These are phyloP conservation scores for Fusarium lyarnte DNA, from an alignment of 2,329 filamentous ascomycete species.

Conservation along the genomic window DNA sequence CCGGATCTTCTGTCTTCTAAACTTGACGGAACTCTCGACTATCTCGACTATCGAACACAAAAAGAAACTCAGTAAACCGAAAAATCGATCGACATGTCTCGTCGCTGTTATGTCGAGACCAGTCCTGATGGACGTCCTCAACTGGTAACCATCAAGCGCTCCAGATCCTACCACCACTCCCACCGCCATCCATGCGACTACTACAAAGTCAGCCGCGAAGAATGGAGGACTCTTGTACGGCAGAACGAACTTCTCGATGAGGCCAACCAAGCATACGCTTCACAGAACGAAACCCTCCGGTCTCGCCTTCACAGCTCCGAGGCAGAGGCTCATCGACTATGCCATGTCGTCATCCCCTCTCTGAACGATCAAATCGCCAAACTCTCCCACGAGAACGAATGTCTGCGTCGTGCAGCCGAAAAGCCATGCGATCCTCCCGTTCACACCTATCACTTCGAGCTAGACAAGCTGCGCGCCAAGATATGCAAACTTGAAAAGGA, in stretches of 20 bases:
- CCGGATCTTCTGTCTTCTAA: not conserved
- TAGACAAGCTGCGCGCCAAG: slow-evolving; percentile 48
- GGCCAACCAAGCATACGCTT: slow-evolving; percentile 47
- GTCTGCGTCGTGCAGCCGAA: slow-evolving; percentile 52
- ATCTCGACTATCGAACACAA: not conserved
- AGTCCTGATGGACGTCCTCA: slow-evolving; percentile 47
- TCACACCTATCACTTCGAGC: slow-evolving; percentile 37
- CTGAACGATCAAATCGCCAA: slow-evolving; percentile 51
- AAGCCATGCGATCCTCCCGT: slow-evolving; percentile 42
- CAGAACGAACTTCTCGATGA: slow-evolving; percentile 50
- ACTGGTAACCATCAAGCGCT: slow-evolving; percentile 53
- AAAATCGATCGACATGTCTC: slow-evolving; percentile 45
- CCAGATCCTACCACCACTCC: slow-evolving; percentile 49
- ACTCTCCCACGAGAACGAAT: slow-evolving; percentile 52
- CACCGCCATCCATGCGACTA: slow-evolving; percentile 48
- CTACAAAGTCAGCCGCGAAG: slow-evolving; percentile 49
- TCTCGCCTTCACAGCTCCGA: slow-evolving; percentile 49
- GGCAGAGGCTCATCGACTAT: slow-evolving; percentile 48
- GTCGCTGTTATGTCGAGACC: slow-evolving; percentile 51
- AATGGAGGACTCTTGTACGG: slow-evolving; percentile 51
- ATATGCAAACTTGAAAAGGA: slow-evolving; percentile 51
- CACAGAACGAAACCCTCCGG: slow-evolving; percentile 49
- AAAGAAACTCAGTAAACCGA: not conserved
- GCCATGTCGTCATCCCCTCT: slow-evolving; percentile 47
- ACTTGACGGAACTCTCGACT: not conserved